Percentiles rank a stretch among this genome's conserved stretches.
Evolutionary conservation across 2,329 filamentous ascomycete species (phyloP).

Genomic region (Ceratocystis colombiana): DNA sequence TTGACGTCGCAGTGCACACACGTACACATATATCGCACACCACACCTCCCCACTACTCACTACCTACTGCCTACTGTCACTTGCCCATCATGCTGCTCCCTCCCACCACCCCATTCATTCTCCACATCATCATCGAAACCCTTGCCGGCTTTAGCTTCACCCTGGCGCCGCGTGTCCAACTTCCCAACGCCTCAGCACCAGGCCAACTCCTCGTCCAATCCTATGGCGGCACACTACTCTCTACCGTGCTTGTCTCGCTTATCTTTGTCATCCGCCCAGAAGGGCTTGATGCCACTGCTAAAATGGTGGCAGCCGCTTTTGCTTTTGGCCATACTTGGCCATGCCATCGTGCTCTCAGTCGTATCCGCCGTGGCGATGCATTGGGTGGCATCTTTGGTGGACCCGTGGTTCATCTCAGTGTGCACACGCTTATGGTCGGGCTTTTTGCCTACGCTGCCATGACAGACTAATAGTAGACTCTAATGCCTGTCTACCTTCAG

Average conservation of each 20-base stretch:
- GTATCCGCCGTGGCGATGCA: slow-evolving; percentile 29
- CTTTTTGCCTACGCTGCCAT: slow-evolving; percentile 31
- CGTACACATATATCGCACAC: background rate
- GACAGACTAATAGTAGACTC: background rate
- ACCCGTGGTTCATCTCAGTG: slow-evolving; percentile 38
- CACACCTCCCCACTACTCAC: background rate
- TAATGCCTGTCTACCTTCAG: background rate
- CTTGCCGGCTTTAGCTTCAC: slow-evolving; percentile 41
- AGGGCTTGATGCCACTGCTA: slow-evolving; percentile 31
- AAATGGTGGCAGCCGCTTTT: slow-evolving; percentile 35
- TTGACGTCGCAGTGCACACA: background rate
- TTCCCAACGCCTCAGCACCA: slow-evolving; percentile 35
- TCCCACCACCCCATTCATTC: slow-evolving; percentile 32
- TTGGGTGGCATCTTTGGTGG: slow-evolving; percentile 35
- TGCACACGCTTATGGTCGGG: slow-evolving; percentile 35
- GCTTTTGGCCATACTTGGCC: slow-evolving; percentile 44
- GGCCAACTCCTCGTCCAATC: slow-evolving; percentile 39
- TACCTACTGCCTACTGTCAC: background rate
- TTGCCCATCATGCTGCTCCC: slow-evolving; percentile 24
- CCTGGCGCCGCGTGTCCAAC: slow-evolving; percentile 36
- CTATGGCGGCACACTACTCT: slow-evolving; percentile 40
- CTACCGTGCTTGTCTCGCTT: slow-evolving; percentile 38
- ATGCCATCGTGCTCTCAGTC: slow-evolving; percentile 36
- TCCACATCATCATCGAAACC: slow-evolving; percentile 36
- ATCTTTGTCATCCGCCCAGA: slow-evolving; percentile 31